A percentile compares a stretch with the other conserved stretches of the same genome.
Evolutionary conservation across 192 early-diverging fungal species (phyloP).

Genomic region (Linnemannia schmuckeri): DNA sequence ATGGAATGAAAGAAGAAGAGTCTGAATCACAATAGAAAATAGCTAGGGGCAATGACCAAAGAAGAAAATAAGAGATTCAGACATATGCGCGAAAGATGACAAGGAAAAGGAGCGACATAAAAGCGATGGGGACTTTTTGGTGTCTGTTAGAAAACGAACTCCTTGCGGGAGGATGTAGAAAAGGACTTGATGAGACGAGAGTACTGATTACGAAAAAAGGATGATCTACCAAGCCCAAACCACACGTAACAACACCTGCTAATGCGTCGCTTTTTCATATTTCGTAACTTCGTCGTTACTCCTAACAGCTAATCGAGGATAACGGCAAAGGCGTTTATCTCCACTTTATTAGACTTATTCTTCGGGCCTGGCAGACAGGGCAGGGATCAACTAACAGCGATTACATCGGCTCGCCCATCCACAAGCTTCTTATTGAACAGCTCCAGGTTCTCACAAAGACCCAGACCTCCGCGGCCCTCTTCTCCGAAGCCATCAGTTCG

Average conservation of each 20-base stretch:
- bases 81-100: background rate
- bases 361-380: constrained; percentile 54
- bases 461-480: constrained; percentile 46
- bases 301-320: constrained; percentile 60
- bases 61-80: background rate
- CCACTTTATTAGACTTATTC: constrained; percentile 61
- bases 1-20: background rate
- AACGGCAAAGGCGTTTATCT: constrained; percentile 66
- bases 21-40: background rate
- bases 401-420: constrained; percentile 50
- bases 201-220: background rate
- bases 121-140: background rate
- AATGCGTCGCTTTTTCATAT: background rate
- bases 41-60: background rate
- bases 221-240: background rate
- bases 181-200: background rate
- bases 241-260: background rate
- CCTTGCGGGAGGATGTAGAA: background rate
- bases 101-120: background rate
- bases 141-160: background rate
- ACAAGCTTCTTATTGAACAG: constrained; percentile 58
- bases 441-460: constrained; percentile 52
- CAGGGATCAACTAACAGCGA: constrained; percentile 28
- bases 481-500: constrained; percentile 62
- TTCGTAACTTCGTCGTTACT: background rate